These are phyloP conservation scores for Hura crepitans DNA, from an alignment of 441 rosid species.

Conservation along the genomic window DNA sequence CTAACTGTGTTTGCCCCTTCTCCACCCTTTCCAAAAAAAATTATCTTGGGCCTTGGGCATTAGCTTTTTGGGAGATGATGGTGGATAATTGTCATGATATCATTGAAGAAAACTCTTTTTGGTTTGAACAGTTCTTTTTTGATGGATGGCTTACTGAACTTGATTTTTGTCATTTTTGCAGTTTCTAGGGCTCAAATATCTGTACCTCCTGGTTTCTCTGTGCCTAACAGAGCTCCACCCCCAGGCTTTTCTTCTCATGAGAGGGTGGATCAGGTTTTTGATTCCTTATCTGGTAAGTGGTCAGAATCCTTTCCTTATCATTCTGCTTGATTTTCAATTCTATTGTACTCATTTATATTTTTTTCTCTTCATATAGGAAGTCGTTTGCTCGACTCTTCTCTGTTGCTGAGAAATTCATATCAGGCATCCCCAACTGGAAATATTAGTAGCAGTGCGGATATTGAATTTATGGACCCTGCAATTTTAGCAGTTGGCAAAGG, in stretches of 20 bases:
- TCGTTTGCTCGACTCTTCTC: conserved; percentile 43
- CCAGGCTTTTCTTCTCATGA: conserved; percentile 85
- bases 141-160: background rate
- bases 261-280: conserved; percentile 57
- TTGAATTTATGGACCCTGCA: conserved; percentile 92
- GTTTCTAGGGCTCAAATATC: conserved; percentile 76
- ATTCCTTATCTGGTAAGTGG: conserved; percentile 45
- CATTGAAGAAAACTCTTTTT: background rate
- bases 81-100: background rate
- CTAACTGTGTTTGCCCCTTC: too few relatives aligned
- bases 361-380: conserved; percentile 34
- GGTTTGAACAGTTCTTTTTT: background rate
- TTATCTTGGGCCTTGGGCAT: background rate
- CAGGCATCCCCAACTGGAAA: conserved; percentile 41
- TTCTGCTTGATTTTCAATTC: background rate
- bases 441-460: conserved; percentile 43
- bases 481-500: conserved; percentile 95
- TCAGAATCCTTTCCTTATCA: background rate
- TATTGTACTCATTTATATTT: background rate
- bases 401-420: conserved; percentile 52
- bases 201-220: conserved; percentile 90
- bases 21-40: background rate
- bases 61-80: background rate
- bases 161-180: conserved; percentile 16
- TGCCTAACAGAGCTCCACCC: conserved; percentile 83